phyloP scores from a whole-genome alignment of 2,329 filamentous ascomycete species.

The Magnaporthiopsis incrustans region DNA sequence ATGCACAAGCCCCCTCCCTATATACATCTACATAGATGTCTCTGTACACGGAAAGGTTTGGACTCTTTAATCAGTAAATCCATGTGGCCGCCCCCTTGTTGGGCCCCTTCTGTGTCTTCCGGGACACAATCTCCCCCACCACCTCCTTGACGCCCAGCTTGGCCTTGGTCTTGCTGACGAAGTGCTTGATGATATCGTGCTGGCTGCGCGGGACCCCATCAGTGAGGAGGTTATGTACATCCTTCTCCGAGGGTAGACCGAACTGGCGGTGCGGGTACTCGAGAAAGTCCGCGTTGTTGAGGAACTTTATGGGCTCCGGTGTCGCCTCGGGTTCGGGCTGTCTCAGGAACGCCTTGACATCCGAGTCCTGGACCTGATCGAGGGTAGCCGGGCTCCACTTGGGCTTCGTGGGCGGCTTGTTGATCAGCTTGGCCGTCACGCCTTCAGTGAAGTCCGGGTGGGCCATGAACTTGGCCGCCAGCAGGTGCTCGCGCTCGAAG shows the following conservation, averaged over 20 bases:
- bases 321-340: slow-evolving; percentile 22
- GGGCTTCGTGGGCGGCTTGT: slow-evolving; percentile 52
- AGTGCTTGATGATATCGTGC: slow-evolving; percentile 53
- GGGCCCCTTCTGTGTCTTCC: slow-evolving; percentile 43
- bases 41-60: neutral
- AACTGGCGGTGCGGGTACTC: slow-evolving; percentile 67
- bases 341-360: slow-evolving; percentile 63
- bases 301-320: slow-evolving; percentile 45
- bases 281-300: slow-evolving; percentile 54
- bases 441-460: slow-evolving; percentile 89
- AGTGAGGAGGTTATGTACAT: slow-evolving; percentile 41
- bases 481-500: slow-evolving; percentile 78
- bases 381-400: slow-evolving; percentile 71
- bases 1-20: neutral
- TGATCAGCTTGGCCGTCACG: slow-evolving; percentile 71
- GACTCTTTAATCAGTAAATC: slow-evolving; percentile 13
- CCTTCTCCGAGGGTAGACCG: slow-evolving; percentile 64
- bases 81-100: slow-evolving; percentile 21
- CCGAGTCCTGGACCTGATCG: slow-evolving; percentile 51
- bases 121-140: slow-evolving; percentile 57
- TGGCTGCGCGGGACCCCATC: slow-evolving; percentile 29
- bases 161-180: slow-evolving; percentile 49
- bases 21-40: neutral
- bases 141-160: slow-evolving; percentile 65
- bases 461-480: slow-evolving; percentile 82